These are phyloP conservation scores for Fusarium tricinctum DNA, from an alignment of 2,329 filamentous ascomycete genomes.

Conservation along the genomic window DNA sequence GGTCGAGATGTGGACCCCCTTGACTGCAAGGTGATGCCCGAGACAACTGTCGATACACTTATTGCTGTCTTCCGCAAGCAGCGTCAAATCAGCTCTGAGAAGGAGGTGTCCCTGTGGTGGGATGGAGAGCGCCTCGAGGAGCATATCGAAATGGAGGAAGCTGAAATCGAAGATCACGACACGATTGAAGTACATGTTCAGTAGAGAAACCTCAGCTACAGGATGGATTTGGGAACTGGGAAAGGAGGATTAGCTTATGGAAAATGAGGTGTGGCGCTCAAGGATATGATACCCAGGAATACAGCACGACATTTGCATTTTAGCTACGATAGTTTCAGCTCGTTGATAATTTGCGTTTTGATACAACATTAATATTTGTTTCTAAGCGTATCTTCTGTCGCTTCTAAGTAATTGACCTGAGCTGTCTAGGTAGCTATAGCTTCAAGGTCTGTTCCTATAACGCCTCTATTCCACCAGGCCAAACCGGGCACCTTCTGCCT, in stretches of 20 bases:
- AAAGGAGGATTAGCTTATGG: background rate
- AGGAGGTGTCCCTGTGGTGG: constrained; percentile 74
- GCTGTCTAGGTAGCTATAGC: constrained; percentile 19
- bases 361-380: constrained; percentile 23
- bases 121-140: constrained; percentile 80
- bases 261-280: constrained; percentile 23
- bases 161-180: constrained; percentile 82
- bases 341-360: constrained; percentile 1
- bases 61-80: constrained; percentile 71
- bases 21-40: constrained; percentile 65
- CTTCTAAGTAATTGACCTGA: constrained; percentile 25
- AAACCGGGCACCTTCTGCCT: constrained; percentile 26
- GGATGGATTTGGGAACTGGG: constrained; percentile 11
- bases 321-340: constrained; percentile 13
- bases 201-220: constrained; percentile 2
- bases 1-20: constrained; percentile 65
- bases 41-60: constrained; percentile 73
- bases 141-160: constrained; percentile 71
- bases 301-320: constrained; percentile 20
- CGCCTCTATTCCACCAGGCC: constrained; percentile 39
- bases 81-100: constrained; percentile 64
- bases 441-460: constrained; percentile 16
- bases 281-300: constrained; percentile 51
- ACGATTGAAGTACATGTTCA: constrained; percentile 75
- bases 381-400: constrained; percentile 12